Conservation (phyloP, 192 early-diverging fungal species). For the Coemansia sp. region DNA sequence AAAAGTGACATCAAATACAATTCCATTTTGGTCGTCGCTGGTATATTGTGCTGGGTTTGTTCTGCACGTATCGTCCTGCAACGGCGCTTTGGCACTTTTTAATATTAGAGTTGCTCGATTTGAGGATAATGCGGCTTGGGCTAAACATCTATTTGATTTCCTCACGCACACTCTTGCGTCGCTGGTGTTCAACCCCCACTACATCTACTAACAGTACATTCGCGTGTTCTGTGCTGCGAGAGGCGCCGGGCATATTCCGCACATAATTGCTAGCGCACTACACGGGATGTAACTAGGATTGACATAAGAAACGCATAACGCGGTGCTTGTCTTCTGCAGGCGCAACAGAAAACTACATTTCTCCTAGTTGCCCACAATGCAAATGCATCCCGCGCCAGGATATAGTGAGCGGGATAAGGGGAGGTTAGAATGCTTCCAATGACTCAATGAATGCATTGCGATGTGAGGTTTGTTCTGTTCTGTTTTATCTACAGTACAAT, state of each 20-base stretch:
- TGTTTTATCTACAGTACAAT: neutral
- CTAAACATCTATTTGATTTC: neutral
- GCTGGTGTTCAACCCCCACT: neutral
- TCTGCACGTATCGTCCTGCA: neutral
- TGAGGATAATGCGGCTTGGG: neutral
- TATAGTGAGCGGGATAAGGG: constrained; percentile 16
- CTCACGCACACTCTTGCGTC: neutral
- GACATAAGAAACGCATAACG: constrained; percentile 15
- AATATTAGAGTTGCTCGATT: neutral
- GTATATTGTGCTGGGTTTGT: neutral
- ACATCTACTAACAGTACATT: neutral
- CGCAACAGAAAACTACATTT: neutral
- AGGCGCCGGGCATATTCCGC: neutral
- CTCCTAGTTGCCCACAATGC: too few species aligned
- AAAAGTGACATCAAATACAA: constrained; percentile 1
- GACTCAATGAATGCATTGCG: neutral
- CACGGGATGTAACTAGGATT: constrained; percentile 4
- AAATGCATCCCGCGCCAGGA: neutral
- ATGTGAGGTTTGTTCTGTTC: too few species aligned
- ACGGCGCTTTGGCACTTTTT: neutral
- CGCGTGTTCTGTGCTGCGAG: neutral
- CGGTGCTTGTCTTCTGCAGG: neutral
- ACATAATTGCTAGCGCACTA: constrained; percentile 3
- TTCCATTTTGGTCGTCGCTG: neutral
- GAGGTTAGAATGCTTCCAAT: neutral